Conservation (phyloP, 2,329 filamentous ascomycete genomes). For the Tolypocladium cylindrosporum region DNA sequence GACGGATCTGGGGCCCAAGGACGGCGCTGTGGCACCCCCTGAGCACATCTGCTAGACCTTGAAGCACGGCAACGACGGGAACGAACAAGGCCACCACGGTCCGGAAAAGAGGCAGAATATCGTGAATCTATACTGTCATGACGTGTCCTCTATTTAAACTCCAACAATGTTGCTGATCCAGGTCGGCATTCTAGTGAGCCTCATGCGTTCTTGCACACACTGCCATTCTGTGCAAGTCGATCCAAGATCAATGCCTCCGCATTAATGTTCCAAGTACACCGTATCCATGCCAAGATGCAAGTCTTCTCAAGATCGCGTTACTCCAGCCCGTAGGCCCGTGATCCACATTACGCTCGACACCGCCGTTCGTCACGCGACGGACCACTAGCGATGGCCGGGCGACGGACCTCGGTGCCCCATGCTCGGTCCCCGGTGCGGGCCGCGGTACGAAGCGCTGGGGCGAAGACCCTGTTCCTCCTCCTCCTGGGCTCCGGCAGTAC, state of each 20-base stretch:
- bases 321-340: neutral
- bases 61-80: too few species aligned
- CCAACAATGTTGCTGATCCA: neutral
- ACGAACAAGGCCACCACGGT: too few species aligned
- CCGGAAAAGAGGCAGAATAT: neutral
- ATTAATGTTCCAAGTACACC: neutral
- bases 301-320: neutral
- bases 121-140: neutral
- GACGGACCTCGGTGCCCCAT: conserved; percentile 7
- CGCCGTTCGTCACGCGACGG: neutral
- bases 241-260: neutral
- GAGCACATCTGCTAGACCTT: conserved; percentile 60
- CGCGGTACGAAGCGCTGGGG: conserved; percentile 5
- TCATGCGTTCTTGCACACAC: neutral
- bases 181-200: neutral
- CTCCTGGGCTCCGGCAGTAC: conserved; percentile 3
- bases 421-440: conserved; percentile 5
- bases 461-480: conserved; percentile 9
- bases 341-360: neutral
- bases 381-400: conserved; percentile 10
- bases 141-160: neutral
- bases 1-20: conserved; percentile 63
- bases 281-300: neutral
- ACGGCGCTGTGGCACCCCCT: conserved; percentile 49
- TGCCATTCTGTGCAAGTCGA: neutral